Percentiles rank a stretch among this genome's conserved stretches.
phyloP scores from a whole-genome alignment of 78 protist genomes.

The Chrysochromulina parva region DNA sequence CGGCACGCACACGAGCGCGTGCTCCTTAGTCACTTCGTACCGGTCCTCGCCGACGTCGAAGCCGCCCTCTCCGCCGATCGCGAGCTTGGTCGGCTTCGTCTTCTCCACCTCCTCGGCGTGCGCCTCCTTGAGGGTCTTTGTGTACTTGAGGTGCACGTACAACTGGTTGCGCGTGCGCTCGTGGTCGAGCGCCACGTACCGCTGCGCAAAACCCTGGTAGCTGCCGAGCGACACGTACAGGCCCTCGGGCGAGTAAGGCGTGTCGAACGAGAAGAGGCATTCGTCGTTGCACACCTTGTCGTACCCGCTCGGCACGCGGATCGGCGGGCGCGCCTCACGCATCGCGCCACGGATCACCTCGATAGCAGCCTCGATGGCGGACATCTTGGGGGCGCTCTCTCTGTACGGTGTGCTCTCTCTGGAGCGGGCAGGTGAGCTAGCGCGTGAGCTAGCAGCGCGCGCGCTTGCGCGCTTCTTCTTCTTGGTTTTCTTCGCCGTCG shows the following conservation, averaged over 20 bases:
- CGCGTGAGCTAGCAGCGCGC: no score
- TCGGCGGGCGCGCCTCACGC: background rate
- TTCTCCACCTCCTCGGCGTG: background rate
- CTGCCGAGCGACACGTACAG: slow-evolving; percentile 65
- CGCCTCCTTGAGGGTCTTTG: background rate
- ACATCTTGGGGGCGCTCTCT: no score
- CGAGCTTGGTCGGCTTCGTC: slow-evolving; percentile 63
- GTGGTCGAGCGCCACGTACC: slow-evolving; percentile 56
- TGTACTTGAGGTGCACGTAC: slow-evolving; percentile 53
- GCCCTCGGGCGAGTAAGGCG: slow-evolving; percentile 68
- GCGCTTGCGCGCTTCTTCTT: no score
- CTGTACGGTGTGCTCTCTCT: no score
- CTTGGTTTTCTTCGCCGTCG: no score
- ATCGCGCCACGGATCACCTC: background rate
- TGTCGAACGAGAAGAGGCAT: slow-evolving; percentile 67
- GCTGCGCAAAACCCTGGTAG: slow-evolving; percentile 55
- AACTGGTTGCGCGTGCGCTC: slow-evolving; percentile 44
- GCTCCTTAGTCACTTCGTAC: slow-evolving; percentile 48
- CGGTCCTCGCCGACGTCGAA: background rate
- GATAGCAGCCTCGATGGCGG: background rate
- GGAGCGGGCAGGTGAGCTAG: no score
- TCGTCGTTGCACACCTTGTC: slow-evolving; percentile 74
- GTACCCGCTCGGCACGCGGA: background rate
- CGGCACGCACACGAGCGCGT: slow-evolving; percentile 30
- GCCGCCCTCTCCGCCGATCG: slow-evolving; percentile 61